Evolutionary conservation across 768 basidiomycete genomes (phyloP), one percentile per base, ranked within the genome.

Genomic region (Agrocybe pediades): DNA sequence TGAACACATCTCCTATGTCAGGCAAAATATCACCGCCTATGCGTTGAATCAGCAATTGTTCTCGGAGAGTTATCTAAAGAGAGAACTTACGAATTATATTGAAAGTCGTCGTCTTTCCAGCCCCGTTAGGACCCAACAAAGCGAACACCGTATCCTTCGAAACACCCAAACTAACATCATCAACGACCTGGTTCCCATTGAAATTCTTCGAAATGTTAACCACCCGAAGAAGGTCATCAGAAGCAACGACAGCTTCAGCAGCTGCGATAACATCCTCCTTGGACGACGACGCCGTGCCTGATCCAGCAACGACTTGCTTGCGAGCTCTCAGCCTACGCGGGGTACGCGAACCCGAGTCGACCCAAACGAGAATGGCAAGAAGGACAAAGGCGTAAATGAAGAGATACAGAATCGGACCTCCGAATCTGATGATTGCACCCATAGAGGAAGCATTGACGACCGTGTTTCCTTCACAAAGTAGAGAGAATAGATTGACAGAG

Each of bases 61-160:
- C 43, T 17, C 15, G 27, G 17, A 33, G 7, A 48, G 24, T 9
- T 30, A 36, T 40, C 45, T 7, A 36, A 36, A 41, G 36, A 23
- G 39, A 0, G 16, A 19, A 75, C 86, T 52, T 61, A 87, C 88
- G 85, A 54, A 92, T 90, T 63, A 90, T 80, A 57, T 90, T 88
- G 68, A 92, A 89, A 0, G 85, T 86, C 0, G 90, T 90, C 9
- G 88, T 91, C 68, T 92, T 92, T 0, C 90, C 90, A 8, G 89
- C 90, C 6, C 90, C 90, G 58, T 92, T 92, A 1, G 90, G 90
- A 1, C 90, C 90, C 15, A 92, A 74, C 56, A 92, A 67, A 3
- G 86, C 88, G 58, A 90, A 88, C 16, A 88, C 44, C 3, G 84
- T 86, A 42, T 88, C 79, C 36, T 69, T 70, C 0, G 81, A 68